Evolutionary conservation across 306 rosid genomes (phyloP), one percentile per base, ranked within the genome.

Genomic region (Oxytropis ochrocephala): DNA sequence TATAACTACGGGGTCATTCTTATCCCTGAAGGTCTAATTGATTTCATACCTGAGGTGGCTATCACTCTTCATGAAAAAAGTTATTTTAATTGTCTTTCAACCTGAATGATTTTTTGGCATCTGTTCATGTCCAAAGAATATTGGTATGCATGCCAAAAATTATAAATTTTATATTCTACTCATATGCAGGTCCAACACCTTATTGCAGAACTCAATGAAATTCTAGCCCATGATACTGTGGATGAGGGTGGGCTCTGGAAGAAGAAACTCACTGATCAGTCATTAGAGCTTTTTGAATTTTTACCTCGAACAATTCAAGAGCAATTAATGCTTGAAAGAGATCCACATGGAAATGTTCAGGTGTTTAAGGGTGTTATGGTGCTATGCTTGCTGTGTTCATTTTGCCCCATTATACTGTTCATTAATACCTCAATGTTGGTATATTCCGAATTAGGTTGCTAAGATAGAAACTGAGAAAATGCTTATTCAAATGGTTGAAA

Each of bases 341-440:
- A 95, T 80, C 99, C 99, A 8, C 99, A 95, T 79, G 99, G 99
- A 84, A 95, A 95, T 82, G 99, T 95, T 67, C 99, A 95, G 97
- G 99, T 89, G 67, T 11, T 27, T 84, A 30, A 59, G 56, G 61
- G 12, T 70, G 62, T 32, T 62, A 11, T 61, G 11, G 16, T 76
- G 11, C 54, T 64, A 52, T 61, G 68, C 66, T 43, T 24, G 51
- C 74, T 50, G 44, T 75, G 53, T 75, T 69, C 73, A 67, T 64
- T 62, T 42, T 59, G 8, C 43, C 47, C 51, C 27, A 33, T 19
- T 70, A 43, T 79, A 29, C 75, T 19, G 21, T 59, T 62, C 50
- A 68, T 21, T 44, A 42, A 21, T 27, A 55, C 24, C 50, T 72
- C 43, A 59, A 51, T 75, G 55, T 62, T 63, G 72, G 29, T 75